These are phyloP conservation scores for Moricandia arvensis DNA, from an alignment of 345 rosid genomes.

Conservation along the genomic window DNA sequence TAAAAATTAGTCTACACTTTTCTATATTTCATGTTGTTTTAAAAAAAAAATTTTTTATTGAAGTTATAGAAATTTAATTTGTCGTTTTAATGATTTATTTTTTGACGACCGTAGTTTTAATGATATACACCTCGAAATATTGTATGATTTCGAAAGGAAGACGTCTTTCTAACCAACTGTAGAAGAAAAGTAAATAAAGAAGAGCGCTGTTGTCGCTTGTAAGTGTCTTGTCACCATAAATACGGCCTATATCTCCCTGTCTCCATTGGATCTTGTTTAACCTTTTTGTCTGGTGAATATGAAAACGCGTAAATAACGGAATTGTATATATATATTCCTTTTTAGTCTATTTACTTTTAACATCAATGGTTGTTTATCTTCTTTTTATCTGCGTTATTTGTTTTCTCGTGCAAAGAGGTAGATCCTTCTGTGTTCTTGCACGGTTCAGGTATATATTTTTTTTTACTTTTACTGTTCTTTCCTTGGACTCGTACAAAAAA, in stretches of 20 bases:
- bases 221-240: constrained; percentile 1
- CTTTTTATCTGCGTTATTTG: background rate
- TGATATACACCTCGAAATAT: too few relatives aligned
- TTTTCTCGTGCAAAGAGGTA: constrained; percentile 1
- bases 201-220: background rate
- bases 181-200: background rate
- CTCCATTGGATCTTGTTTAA: constrained; percentile 1
- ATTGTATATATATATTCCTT: background rate
- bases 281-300: background rate
- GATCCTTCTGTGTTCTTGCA: constrained; percentile 25
- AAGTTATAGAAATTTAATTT: too few relatives aligned
- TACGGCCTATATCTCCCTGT: background rate
- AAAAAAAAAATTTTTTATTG: too few relatives aligned
- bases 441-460: constrained; percentile 12
- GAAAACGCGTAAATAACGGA: background rate
- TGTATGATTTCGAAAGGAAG: background rate
- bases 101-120: too few relatives aligned
- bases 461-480: background rate
- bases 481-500: background rate
- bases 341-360: background rate
- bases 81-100: too few relatives aligned
- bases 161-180: background rate
- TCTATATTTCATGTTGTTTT: too few relatives aligned
- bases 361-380: background rate
- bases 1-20: too few relatives aligned